These are phyloP conservation scores for Luzula sylvatica DNA, from an alignment of 176 grass and related monocot species.

Conservation along the genomic window DNA sequence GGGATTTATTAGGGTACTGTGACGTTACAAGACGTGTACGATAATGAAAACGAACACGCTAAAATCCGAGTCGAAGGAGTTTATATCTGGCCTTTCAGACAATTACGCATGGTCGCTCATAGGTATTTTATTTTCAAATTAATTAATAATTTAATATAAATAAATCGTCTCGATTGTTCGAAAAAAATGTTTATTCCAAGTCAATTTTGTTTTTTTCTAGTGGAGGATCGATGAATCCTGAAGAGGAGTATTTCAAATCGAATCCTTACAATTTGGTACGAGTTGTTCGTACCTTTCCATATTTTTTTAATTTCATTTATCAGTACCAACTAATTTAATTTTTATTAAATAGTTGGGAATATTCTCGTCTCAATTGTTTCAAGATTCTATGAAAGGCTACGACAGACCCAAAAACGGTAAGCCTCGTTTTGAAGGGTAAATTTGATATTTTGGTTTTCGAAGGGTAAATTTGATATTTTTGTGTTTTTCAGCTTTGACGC, in stretches of 20 bases:
- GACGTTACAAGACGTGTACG: conserved; percentile 88
- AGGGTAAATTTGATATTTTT: background rate
- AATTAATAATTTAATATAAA: conserved; percentile 12
- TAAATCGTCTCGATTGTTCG: too few species aligned
- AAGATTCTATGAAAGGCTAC: conserved; percentile 74
- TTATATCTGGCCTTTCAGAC: conserved; percentile 98
- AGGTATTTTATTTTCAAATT: conserved; percentile 39
- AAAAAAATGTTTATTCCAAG: background rate
- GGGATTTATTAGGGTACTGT: conserved; percentile 69
- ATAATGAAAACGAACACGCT: conserved; percentile 60
- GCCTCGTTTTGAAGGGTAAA: background rate
- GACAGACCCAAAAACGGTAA: conserved; percentile 67
- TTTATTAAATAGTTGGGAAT: conserved; percentile 47
- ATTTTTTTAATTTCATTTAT: conserved; percentile 1
- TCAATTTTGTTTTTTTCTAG: conserved; percentile 26
- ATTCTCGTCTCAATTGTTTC: conserved; percentile 94
- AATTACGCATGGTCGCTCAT: conserved; percentile 93
- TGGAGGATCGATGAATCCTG: conserved; percentile 55
- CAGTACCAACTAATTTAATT: background rate
- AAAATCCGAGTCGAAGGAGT: conserved; percentile 93
- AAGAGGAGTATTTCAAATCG: conserved; percentile 93
- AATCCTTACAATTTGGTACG: conserved; percentile 99
- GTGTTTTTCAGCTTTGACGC: conserved; percentile 64
- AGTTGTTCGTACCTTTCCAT: too few species aligned
- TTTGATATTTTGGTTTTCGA: background rate